phyloP scores from a whole-genome alignment of 192 early-diverging fungal genomes.

The Backusella liffmaniae region DNA sequence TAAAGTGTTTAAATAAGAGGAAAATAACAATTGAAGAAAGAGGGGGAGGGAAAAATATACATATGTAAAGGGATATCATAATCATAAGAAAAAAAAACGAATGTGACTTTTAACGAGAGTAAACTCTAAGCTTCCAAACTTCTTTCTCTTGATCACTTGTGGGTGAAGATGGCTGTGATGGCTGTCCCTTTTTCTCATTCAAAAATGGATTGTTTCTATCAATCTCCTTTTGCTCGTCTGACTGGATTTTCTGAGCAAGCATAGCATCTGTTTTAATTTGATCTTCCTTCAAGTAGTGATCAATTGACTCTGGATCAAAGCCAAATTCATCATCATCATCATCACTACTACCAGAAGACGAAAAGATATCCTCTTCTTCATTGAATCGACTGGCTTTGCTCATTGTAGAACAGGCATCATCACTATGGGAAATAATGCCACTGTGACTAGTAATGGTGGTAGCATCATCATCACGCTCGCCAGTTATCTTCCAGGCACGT shows the following conservation, averaged over 20 bases:
- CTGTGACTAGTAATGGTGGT: background rate
- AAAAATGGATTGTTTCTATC: conserved; percentile 24
- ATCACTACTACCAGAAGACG: background rate
- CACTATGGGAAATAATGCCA: conserved; percentile 4
- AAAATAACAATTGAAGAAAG: background rate
- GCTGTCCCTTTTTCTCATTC: background rate
- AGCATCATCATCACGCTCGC: background rate
- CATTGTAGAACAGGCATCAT: conserved; percentile 15
- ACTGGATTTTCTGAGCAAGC: conserved; percentile 18
- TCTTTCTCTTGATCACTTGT: conserved; percentile 12
- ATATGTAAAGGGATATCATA: background rate
- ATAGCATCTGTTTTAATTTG: conserved; percentile 23
- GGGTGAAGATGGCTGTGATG: background rate
- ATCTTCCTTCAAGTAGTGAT: conserved; percentile 10
- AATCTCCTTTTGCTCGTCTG: conserved; percentile 19
- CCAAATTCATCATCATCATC: conserved; percentile 27
- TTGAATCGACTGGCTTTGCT: conserved; percentile 29
- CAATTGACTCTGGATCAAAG: conserved; percentile 17
- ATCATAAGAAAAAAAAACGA: background rate
- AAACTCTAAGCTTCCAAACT: conserved; percentile 11
- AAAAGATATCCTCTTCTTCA: conserved; percentile 12
- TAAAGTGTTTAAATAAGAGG: background rate
- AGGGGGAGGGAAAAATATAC: background rate
- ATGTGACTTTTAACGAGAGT: background rate
- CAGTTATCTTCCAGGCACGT: conserved; percentile 25